Evolutionary conservation across 2,329 filamentous ascomycete genomes (phyloP).

Genomic region (Aspergillus melleus): DNA sequence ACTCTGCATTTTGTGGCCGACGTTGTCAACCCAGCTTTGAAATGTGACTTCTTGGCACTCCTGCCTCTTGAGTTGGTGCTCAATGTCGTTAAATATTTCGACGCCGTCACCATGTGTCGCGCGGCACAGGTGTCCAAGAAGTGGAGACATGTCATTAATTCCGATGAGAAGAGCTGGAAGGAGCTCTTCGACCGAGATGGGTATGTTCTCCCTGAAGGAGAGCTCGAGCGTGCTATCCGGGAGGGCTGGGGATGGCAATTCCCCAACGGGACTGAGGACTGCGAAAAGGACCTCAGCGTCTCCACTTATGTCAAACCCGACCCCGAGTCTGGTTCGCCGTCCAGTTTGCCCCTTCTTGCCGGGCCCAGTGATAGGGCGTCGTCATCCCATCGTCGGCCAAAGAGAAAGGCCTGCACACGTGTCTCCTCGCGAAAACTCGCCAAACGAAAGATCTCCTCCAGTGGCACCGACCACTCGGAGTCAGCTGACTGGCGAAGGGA

Average conservation of each 20-base stretch:
- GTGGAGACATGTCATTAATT: conserved; percentile 88
- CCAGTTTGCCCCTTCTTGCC: conserved; percentile 22
- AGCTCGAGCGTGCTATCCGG: conserved; percentile 79
- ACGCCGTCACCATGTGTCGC: conserved; percentile 80
- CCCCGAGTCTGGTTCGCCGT: conserved; percentile 30
- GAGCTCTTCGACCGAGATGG: conserved; percentile 83
- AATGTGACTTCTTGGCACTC: conserved; percentile 85
- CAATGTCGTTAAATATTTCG: conserved; percentile 83
- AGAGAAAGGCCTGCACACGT: conserved; percentile 51
- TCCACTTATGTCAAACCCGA: conserved; percentile 42
- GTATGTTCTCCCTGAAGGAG: conserved; percentile 73
- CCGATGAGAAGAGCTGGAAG: conserved; percentile 95
- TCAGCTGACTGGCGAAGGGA: conserved; percentile 49
- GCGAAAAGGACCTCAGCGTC: conserved; percentile 76
- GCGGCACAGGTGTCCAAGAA: conserved; percentile 91
- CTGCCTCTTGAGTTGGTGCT: conserved; percentile 84
- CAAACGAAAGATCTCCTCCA: conserved; percentile 55
- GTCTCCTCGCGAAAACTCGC: conserved; percentile 53
- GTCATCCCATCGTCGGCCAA: conserved; percentile 37
- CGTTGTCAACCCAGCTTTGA: conserved; percentile 88
- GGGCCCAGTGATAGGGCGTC: conserved; percentile 26
- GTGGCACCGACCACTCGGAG: conserved; percentile 42
- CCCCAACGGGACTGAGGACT: conserved; percentile 70
- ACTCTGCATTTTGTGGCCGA: conserved; percentile 87
- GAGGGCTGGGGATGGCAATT: conserved; percentile 99